phyloP scores from a whole-genome alignment of 2,329 filamentous ascomycete species.

The Cadophora malorum region DNA sequence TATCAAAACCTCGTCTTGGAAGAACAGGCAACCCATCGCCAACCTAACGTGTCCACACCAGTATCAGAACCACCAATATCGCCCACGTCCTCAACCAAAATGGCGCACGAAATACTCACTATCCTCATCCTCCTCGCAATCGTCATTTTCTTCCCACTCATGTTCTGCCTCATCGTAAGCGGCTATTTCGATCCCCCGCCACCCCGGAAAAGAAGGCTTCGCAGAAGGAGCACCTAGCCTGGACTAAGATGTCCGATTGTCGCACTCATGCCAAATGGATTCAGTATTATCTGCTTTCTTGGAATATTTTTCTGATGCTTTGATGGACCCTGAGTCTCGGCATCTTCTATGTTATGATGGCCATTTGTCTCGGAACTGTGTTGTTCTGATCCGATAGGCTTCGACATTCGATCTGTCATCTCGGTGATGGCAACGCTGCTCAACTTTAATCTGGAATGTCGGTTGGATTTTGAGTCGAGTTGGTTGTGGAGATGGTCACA shows the following conservation, averaged over 20 bases:
- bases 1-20: no score
- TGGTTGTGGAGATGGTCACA: background rate
- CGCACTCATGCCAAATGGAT: background rate
- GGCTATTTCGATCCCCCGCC: no score
- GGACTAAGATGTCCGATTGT: background rate
- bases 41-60: no score
- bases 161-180: no score
- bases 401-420: background rate
- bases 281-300: background rate
- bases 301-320: background rate
- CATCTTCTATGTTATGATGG: background rate
- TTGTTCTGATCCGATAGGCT: background rate
- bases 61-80: no score
- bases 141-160: no score
- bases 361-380: background rate
- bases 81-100: no score
- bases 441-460: background rate
- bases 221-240: background rate
- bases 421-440: background rate
- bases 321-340: background rate
- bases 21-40: no score
- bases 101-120: no score
- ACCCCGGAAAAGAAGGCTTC: no score
- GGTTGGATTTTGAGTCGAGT: background rate
- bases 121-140: no score